Conservation (phyloP, 148 eudicot species). For the Rheum nobile region DNA sequence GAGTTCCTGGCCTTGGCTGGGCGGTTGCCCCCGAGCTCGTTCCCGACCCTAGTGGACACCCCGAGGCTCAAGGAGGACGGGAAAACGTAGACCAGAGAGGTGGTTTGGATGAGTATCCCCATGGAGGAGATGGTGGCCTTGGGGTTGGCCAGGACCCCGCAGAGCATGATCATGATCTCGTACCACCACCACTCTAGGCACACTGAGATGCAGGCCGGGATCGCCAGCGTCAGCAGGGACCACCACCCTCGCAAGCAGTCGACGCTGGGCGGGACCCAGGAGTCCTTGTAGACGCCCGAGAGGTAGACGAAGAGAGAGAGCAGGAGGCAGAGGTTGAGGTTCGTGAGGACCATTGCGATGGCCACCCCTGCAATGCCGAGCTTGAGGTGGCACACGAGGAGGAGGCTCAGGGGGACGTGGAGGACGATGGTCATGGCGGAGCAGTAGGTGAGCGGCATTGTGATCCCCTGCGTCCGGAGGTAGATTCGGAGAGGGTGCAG, state of each 20-base stretch:
- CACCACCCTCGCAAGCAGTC: slow-evolving; percentile 79
- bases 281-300: slow-evolving; percentile 45
- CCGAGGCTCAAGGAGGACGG: slow-evolving; percentile 69
- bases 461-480: slow-evolving; percentile 62
- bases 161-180: slow-evolving; percentile 76
- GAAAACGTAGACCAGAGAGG: slow-evolving; percentile 71
- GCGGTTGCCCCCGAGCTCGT: slow-evolving; percentile 63
- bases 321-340: slow-evolving; percentile 49
- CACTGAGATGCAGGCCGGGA: slow-evolving; percentile 70
- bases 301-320: slow-evolving; percentile 38
- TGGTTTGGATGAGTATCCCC: slow-evolving; percentile 84
- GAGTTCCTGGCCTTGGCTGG: slow-evolving; percentile 56
- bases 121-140: slow-evolving; percentile 73
- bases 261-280: slow-evolving; percentile 60
- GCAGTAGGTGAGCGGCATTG: slow-evolving; percentile 62
- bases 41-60: slow-evolving; percentile 75
- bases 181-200: slow-evolving; percentile 99
- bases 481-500: slow-evolving; percentile 77
- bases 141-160: slow-evolving; percentile 62
- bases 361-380: slow-evolving; percentile 73
- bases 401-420: slow-evolving; percentile 58
- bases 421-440: slow-evolving; percentile 45
- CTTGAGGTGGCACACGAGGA: slow-evolving; percentile 43
- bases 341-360: slow-evolving; percentile 52
- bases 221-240: slow-evolving; percentile 37